Conservation (phyloP, 2,329 filamentous ascomycete species). For the Hyphodiscus sp. region DNA sequence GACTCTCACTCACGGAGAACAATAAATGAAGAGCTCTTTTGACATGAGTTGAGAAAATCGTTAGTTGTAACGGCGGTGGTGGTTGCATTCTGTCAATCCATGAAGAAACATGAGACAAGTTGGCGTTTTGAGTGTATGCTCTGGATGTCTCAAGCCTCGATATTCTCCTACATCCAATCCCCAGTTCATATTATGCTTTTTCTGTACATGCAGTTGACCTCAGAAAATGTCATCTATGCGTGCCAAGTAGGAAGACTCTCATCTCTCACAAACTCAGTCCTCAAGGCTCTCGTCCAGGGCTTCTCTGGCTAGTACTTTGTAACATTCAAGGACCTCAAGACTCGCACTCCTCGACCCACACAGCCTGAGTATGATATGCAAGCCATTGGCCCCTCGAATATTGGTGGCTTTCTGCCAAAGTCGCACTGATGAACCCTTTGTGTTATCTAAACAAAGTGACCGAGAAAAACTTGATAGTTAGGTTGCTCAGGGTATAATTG, state of each 20-base stretch:
- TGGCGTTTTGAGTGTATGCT: not conserved
- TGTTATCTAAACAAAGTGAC: too few species aligned
- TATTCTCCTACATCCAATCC: not conserved
- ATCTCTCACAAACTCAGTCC: too few species aligned
- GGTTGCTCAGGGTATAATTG: too few species aligned
- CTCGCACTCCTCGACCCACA: too few species aligned
- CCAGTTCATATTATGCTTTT: not conserved
- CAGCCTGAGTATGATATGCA: too few species aligned
- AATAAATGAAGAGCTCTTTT: not conserved
- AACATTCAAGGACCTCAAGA: too few species aligned
- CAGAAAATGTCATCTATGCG: not conserved
- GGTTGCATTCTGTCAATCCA: not conserved
- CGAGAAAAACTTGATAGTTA: too few species aligned
- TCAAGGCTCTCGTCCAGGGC: too few species aligned
- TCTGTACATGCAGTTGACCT: not conserved
- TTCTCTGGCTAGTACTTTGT: too few species aligned
- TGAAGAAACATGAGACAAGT: not conserved
- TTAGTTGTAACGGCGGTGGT: not conserved
- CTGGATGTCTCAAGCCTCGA: not conserved
- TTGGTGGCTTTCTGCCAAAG: too few species aligned
- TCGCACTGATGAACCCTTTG: too few species aligned
- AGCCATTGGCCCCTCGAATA: too few species aligned
- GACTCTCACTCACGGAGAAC: not conserved
- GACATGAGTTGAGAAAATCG: not conserved
- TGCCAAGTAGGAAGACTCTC: not conserved